Conservation (phyloP, 495 filamentous ascomycete species). For the Haplographium delicatum region DNA sequence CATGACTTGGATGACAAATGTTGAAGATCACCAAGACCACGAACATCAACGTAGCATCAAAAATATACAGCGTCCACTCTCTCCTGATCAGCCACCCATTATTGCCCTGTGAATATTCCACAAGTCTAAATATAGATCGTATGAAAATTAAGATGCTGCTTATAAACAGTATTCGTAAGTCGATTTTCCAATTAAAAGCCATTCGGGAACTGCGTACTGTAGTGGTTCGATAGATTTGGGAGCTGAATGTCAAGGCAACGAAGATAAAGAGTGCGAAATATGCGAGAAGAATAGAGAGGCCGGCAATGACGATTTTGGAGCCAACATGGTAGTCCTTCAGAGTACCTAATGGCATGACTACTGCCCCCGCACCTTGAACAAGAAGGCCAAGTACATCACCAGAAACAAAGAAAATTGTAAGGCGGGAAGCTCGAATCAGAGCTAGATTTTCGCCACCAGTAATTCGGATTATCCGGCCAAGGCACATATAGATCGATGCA, state of each 20-base stretch:
- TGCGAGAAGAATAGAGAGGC: background rate
- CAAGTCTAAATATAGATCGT: background rate
- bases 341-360: background rate
- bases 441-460: constrained; percentile 36
- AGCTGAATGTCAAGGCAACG: constrained; percentile 23
- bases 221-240: background rate
- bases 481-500: constrained; percentile 47
- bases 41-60: background rate
- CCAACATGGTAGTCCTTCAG: background rate
- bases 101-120: background rate
- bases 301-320: constrained; percentile 5
- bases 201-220: no score
- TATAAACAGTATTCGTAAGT: background rate
- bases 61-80: background rate
- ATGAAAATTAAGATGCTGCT: background rate
- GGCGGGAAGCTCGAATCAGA: constrained; percentile 26
- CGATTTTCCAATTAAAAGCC: background rate
- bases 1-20: background rate
- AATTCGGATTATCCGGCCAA: constrained; percentile 37
- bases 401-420: constrained; percentile 36
- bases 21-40: background rate
- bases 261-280: constrained; percentile 44
- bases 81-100: background rate
- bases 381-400: constrained; percentile 37
- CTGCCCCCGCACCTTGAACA: constrained; percentile 21